Base-by-base conservation (phyloP, 2,329 filamentous ascomycete genomes). In the Aspergillus intermedius region DNA sequence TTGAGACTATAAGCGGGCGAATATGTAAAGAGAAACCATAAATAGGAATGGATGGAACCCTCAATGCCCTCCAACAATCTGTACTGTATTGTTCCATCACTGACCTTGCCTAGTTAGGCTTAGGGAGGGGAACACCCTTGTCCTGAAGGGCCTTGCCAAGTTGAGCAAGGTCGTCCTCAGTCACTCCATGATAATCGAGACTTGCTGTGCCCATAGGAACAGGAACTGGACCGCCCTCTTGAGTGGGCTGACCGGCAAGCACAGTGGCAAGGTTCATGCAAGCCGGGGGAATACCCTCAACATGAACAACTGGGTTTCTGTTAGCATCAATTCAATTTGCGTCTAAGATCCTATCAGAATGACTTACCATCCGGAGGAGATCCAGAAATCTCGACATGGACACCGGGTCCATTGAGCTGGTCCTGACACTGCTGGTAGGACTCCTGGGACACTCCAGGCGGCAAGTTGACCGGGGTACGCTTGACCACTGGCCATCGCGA, bases 251-350 rank as follows among this genome's bases (percentile, higher is more conserved):
- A 8, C 39, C 23, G 15, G 30, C 12, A 13, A 50, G 12, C 3
- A 53, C 51, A 30, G 48, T 50, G 22, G 51, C 48, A 23, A 53
- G 46, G 19, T 49, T 45, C 51, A 50, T 53, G 35, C 48, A 53
- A 8, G 50, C 48, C 10, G 50, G 17, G 12, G 51, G 48, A 39
- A 50, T 42, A 13, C 30, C 32, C 9, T 49, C 48, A 22, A 44
- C 35, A 9, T 23, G 45, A 5, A 43, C 45, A 28, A 17, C 45
- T 44, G 23, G 22, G 30, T 12, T 40, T 21, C 13, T 19, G 17
- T 19, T 19, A 19, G 17, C 9, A 3, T 17, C n/a, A 17, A n/a
- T 40, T 10, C 13, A 21, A 40, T 15, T 9, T 21, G 13, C 2
- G 32, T 35, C 17, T 19, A 19, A 19, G 17, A 19, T 35, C 9